Evolutionary conservation across 2,329 filamentous ascomycete species (phyloP).

Genomic region (Cordyceps cicadae): DNA sequence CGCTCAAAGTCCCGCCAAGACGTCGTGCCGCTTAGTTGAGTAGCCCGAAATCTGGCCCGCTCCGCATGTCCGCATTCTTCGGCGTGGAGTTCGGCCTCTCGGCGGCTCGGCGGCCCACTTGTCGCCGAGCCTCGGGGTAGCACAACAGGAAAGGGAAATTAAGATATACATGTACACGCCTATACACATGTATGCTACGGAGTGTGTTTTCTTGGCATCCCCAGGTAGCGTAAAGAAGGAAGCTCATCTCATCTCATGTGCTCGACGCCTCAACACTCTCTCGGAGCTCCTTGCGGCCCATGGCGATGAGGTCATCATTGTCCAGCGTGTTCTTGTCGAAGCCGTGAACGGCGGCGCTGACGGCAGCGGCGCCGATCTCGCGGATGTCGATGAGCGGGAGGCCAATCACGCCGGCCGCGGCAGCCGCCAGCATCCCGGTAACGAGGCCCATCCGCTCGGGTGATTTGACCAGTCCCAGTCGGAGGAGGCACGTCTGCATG

Average conservation of each 20-base stretch:
- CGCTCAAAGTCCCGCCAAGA: too few species aligned
- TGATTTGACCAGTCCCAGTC: conserved; percentile 33
- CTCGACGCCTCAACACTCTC: conserved; percentile 1
- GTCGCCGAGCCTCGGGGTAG: not conserved
- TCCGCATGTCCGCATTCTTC: conserved; percentile 20
- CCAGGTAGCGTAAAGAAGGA: too few species aligned
- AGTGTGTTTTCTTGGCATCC: too few species aligned
- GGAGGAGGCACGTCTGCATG: conserved; percentile 32
- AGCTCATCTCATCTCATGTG: not conserved
- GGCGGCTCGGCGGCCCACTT: not conserved
- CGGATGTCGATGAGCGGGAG: conserved; percentile 7
- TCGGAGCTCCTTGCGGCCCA: conserved; percentile 1
- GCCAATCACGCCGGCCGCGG: not conserved
- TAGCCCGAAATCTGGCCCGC: not conserved
- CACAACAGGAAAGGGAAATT: too few species aligned
- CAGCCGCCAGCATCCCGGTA: not conserved
- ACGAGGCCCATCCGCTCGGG: not conserved
- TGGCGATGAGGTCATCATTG: conserved; percentile 5
- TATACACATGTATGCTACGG: too few species aligned
- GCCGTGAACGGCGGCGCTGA: not conserved
- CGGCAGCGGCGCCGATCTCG: conserved; percentile 1
- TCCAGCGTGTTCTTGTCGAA: conserved; percentile 9
- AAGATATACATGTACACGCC: too few species aligned
- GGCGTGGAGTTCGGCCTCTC: not conserved
- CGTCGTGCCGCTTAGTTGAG: too few species aligned